phyloP scores from a whole-genome alignment of 2,329 filamentous ascomycete genomes.

The Fusarium tuaranense region DNA sequence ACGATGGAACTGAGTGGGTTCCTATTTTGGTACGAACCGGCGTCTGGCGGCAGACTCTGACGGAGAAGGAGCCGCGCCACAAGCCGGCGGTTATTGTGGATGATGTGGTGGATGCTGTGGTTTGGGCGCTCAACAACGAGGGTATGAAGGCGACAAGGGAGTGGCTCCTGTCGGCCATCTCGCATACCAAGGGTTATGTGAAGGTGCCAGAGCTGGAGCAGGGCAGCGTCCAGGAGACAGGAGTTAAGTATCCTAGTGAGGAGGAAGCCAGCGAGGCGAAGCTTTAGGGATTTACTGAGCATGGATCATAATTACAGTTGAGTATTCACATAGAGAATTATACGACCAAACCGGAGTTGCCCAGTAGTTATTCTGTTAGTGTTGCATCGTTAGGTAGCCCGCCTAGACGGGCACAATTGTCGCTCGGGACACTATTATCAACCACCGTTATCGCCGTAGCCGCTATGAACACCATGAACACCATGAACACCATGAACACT shows the following conservation, averaged over 20 bases:
- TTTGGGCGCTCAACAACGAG: constrained; percentile 77
- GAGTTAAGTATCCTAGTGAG: constrained; percentile 37
- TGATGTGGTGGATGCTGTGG: constrained; percentile 81
- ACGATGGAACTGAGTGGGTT: constrained; percentile 78
- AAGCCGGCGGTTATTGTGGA: constrained; percentile 75
- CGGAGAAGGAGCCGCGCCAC: constrained; percentile 64
- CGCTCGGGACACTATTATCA: too few relatives aligned
- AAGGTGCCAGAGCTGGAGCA: constrained; percentile 40
- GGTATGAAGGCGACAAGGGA: constrained; percentile 52
- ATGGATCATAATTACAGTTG: background rate
- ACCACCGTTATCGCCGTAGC: too few relatives aligned
- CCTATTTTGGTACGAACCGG: constrained; percentile 85
- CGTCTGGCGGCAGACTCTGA: constrained; percentile 68
- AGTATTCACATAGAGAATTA: background rate
- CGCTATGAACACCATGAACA: too few relatives aligned
- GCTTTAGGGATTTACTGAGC: constrained; percentile 9
- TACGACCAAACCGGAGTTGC: background rate
- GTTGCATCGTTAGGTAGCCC: too few relatives aligned
- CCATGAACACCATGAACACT: too few relatives aligned
- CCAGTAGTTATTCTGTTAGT: background rate
- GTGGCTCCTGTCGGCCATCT: constrained; percentile 45
- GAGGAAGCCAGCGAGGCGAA: constrained; percentile 36
- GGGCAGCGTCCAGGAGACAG: background rate
- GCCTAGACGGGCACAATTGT: too few relatives aligned
- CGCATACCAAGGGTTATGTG: constrained; percentile 43